These are phyloP conservation scores for Rubia peregrina DNA, from an alignment of 305 asterid genomes.

Conservation along the genomic window DNA sequence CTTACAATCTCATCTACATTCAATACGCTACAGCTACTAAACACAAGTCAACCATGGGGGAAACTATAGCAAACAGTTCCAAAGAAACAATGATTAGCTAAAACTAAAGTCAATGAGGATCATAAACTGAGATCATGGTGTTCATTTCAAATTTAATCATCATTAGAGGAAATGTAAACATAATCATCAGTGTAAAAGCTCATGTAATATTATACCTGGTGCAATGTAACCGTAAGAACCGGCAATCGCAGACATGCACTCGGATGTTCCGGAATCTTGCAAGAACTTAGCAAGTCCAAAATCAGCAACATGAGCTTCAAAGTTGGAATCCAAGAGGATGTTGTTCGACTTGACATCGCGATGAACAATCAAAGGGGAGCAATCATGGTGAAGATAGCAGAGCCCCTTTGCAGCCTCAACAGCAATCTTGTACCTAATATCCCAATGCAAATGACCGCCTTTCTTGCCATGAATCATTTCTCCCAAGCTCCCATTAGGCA, in stretches of 20 bases:
- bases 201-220: constrained; percentile 46
- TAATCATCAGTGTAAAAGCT: background rate
- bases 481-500: constrained; percentile 95
- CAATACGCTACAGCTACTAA: background rate
- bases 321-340: constrained; percentile 65
- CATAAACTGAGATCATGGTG: background rate
- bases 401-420: constrained; percentile 90
- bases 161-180: background rate
- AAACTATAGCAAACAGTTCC: background rate
- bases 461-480: constrained; percentile 89
- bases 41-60: background rate
- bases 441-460: constrained; percentile 90
- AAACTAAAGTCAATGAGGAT: background rate
- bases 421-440: constrained; percentile 71
- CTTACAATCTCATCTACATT: background rate
- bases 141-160: background rate
- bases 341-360: constrained; percentile 92
- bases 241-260: constrained; percentile 96
- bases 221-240: constrained; percentile 97
- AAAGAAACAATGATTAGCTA: background rate
- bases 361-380: constrained; percentile 84
- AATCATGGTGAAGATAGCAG: constrained; percentile 92
- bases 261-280: constrained; percentile 84
- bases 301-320: constrained; percentile 96
- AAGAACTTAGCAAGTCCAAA: constrained; percentile 93